Conservation (phyloP, 208 protist species). For the Endotrypanum monterogeii region DNA sequence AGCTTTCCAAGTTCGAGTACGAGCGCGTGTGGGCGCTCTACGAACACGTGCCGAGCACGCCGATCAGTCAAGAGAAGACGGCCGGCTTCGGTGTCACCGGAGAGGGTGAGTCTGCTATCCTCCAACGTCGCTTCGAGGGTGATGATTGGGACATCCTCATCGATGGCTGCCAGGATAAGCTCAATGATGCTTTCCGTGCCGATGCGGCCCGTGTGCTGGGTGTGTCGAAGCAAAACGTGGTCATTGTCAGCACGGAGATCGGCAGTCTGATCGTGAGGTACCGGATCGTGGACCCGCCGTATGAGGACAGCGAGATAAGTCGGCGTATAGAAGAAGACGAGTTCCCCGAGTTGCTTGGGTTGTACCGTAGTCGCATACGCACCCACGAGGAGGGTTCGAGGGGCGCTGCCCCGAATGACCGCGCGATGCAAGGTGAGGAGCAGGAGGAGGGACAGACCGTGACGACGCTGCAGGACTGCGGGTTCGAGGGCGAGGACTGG, state of each 20-base stretch:
- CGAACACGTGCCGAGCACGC: conserved; percentile 22
- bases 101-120: conserved; percentile 38
- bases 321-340: conserved; percentile 39
- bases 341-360: conserved; percentile 40
- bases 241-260: conserved; percentile 40
- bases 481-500: conserved; percentile 50
- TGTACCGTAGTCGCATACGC: conserved; percentile 42
- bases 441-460: conserved; percentile 11
- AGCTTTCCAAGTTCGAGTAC: conserved; percentile 45
- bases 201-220: conserved; percentile 42
- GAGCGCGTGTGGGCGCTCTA: conserved; percentile 51
- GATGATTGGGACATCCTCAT: conserved; percentile 70
- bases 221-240: conserved; percentile 37
- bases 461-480: conserved; percentile 5
- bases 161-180: conserved; percentile 34
- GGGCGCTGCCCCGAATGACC: background rate
- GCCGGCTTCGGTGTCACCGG: background rate
- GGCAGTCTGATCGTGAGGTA: conserved; percentile 55
- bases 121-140: conserved; percentile 64
- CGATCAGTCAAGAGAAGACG: conserved; percentile 18
- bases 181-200: conserved; percentile 48
- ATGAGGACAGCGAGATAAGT: conserved; percentile 42
- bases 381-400: conserved; percentile 10
- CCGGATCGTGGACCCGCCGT: conserved; percentile 36
- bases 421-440: background rate